Evolutionary conservation across 1,139 yeast species (phyloP).

Genomic region (Scheffersomyces cryptocercus): DNA sequence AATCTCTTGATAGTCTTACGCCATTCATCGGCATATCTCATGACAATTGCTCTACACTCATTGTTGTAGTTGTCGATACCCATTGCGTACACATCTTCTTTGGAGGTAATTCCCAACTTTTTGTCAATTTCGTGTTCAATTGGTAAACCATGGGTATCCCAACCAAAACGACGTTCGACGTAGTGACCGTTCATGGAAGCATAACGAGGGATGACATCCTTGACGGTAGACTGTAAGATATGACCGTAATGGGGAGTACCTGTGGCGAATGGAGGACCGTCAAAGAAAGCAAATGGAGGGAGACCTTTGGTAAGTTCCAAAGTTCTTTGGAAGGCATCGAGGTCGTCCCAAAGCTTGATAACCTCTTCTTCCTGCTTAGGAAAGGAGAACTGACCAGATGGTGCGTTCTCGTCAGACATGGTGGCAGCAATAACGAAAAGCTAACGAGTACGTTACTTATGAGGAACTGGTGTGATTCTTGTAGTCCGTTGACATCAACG

Average conservation of each 20-base stretch:
- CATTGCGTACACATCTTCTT: slow-evolving; percentile 89
- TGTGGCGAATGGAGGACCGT: slow-evolving; percentile 99
- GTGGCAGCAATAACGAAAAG: not conserved
- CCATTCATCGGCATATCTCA: slow-evolving; percentile 97
- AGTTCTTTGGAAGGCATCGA: slow-evolving; percentile 89
- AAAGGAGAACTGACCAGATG: slow-evolving; percentile 53
- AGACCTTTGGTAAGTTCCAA: slow-evolving; percentile 80
- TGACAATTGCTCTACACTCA: slow-evolving; percentile 94
- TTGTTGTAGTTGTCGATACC: slow-evolving; percentile 93
- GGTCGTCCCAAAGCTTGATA: slow-evolving; percentile 78
- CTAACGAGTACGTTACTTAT: not conserved
- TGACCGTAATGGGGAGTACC: slow-evolving; percentile 99
- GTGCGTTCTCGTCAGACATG: slow-evolving; percentile 35
- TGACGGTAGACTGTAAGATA: slow-evolving; percentile 91
- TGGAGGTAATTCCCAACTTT: slow-evolving; percentile 89
- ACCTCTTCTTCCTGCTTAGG: slow-evolving; percentile 88
- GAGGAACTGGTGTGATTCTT: not conserved
- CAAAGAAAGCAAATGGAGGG: slow-evolving; percentile 90
- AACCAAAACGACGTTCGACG: slow-evolving; percentile 96
- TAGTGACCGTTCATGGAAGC: slow-evolving; percentile 97
- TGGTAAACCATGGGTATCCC: slow-evolving; percentile 99
- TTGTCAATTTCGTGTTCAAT: slow-evolving; percentile 98
- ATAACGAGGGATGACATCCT: slow-evolving; percentile 95
- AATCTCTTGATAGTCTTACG: slow-evolving; percentile 85
- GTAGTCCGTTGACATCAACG: not conserved